Evolutionary conservation across 2,329 filamentous ascomycete species (phyloP), one percentile per base, ranked within the genome.

Genomic region (Periconia sp.): DNA sequence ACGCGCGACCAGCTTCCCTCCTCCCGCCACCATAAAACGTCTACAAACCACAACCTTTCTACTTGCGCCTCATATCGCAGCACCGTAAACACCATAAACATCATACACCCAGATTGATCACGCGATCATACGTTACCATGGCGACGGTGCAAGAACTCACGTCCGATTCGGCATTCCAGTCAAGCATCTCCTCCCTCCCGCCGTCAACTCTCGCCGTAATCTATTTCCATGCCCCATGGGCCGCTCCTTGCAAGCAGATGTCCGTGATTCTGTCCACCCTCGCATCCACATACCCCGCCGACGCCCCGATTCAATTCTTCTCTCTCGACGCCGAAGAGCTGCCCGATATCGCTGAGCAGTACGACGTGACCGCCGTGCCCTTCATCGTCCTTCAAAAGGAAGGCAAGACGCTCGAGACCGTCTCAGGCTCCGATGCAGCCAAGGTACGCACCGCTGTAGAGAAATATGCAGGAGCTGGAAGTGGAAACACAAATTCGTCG

Each of bases 221-320:
- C 70, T 97, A 92, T 73, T 99, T 99, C 81, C 90, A 97, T 74
- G 92, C 94, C 18, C 90, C 92, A 61, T 99, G 94, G 94, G 94
- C 94, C 30, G 92, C 92, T 55, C 94, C 94, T 44, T 97, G 94
- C 81, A 87, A 90, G 59, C 92, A 97, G 77, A 97, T 97, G 92
- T 85, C 85, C 63, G 89, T 87, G 47, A 89, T 97, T 64, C 85
- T 99, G 60, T 82, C 85, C 69, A 89, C 91, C 19, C 89, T 99
- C 61, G 92, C 93, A 60, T 85, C 86, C 68, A 91, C 92, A 73
- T 96, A 96, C 77, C 85, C 91, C 57, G 81, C 84, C 66, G 81
- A 84, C 60, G 78, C 82, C 59, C 86, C 89, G 41, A 89, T 92
- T 62, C 85, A 86, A 63, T 99, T 96, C 87, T 84, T 96, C 56